phyloP scores from a whole-genome alignment of 1,284 basidiomycete genomes.

The Melampsora larici-populina region DNA sequence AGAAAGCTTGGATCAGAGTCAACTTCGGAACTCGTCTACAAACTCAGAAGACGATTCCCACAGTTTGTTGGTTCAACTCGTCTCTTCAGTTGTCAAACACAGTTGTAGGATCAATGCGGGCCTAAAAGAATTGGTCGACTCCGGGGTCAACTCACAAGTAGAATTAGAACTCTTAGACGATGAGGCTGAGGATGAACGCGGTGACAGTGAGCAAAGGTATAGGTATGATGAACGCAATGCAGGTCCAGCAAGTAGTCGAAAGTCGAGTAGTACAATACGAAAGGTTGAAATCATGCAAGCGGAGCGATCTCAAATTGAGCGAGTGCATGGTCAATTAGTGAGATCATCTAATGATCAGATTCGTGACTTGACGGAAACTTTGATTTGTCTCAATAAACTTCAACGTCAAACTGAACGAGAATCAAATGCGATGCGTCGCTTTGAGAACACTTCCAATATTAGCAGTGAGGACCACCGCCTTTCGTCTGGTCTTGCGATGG shows the following conservation, averaged over 20 bases:
- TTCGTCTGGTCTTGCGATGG: background rate
- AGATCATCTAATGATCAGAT: slow-evolving; percentile 42
- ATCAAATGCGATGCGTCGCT: background rate
- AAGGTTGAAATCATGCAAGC: slow-evolving; percentile 22
- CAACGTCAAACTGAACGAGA: slow-evolving; percentile 13
- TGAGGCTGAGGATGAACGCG: slow-evolving; percentile 4
- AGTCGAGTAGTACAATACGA: background rate
- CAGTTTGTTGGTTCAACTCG: slow-evolving; percentile 6
- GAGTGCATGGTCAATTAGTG: slow-evolving; percentile 13
- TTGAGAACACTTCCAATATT: too few relatives aligned
- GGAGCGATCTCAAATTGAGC: background rate
- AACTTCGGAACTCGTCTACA: background rate
- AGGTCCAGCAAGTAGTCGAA: background rate
- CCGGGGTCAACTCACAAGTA: slow-evolving; percentile 27
- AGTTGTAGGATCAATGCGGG: slow-evolving; percentile 35
- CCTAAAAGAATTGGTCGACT: slow-evolving; percentile 11
- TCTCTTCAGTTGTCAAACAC: slow-evolving; percentile 31
- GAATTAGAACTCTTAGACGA: slow-evolving; percentile 34
- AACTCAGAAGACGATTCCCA: background rate
- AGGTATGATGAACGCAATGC: background rate
- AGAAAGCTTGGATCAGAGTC: slow-evolving; percentile 20
- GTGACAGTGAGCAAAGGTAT: background rate
- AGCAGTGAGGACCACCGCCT: background rate
- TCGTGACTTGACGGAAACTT: slow-evolving; percentile 34
- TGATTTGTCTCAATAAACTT: slow-evolving; percentile 28